Evolutionary conservation across 176 grass and related monocot species (phyloP).

Genomic region (Carex scoparia): DNA sequence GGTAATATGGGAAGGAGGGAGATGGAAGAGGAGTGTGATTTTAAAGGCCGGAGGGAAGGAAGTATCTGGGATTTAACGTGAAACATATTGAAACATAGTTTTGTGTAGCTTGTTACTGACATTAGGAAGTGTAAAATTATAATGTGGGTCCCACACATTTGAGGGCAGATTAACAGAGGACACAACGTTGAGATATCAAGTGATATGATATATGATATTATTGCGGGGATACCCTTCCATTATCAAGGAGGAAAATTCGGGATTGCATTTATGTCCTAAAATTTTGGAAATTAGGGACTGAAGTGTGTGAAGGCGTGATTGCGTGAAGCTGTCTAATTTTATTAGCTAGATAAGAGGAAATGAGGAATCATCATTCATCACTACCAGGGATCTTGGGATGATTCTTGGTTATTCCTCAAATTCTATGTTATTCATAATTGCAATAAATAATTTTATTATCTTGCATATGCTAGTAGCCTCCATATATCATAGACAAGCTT

Average conservation of each 20-base stretch:
- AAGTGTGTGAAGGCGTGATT: too few species aligned
- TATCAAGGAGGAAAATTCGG: background rate
- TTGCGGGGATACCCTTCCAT: background rate
- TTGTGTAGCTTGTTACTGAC: background rate
- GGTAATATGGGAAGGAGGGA: background rate
- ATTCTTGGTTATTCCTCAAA: background rate
- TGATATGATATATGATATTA: background rate
- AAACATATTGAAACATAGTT: too few species aligned
- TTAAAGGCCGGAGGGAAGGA: conserved; percentile 21
- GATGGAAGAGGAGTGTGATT: background rate
- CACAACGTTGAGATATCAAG: background rate
- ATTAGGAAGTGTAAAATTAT: background rate
- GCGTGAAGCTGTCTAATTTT: background rate
- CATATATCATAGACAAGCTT: background rate
- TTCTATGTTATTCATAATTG: background rate
- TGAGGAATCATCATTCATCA: background rate
- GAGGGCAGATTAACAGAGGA: background rate
- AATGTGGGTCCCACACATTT: background rate
- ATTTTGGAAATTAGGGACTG: background rate
- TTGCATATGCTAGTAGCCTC: background rate
- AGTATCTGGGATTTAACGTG: background rate
- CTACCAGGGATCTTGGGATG: background rate
- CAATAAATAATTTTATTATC: background rate
- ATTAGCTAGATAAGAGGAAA: background rate
- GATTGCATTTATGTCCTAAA: background rate